phyloP scores from a whole-genome alignment of 1,139 yeast species.

The Hemisphaericaspora subhashii region DNA sequence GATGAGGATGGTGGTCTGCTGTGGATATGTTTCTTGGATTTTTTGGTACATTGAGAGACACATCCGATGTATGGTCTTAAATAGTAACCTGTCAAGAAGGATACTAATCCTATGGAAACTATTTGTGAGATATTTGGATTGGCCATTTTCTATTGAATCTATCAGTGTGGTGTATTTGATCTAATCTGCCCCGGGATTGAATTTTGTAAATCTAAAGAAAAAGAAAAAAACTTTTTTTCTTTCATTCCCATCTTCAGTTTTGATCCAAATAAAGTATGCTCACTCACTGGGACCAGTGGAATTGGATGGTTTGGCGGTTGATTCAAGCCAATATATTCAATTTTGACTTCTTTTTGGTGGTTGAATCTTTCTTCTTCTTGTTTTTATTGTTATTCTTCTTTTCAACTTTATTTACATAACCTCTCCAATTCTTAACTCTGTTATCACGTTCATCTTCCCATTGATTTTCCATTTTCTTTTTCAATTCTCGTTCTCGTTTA shows the following conservation, averaged over 20 bases:
- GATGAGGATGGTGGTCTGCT: constrained; percentile 3
- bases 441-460: constrained; percentile 68
- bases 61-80: constrained; percentile 15
- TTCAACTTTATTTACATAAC: constrained; percentile 44
- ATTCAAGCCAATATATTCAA: constrained; percentile 35
- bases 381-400: constrained; percentile 44
- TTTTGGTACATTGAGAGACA: neutral
- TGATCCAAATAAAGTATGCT: too few relatives aligned
- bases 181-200: too few relatives aligned
- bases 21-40: neutral
- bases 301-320: neutral
- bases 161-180: neutral
- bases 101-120: constrained; percentile 22
- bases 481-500: constrained; percentile 37
- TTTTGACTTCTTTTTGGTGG: constrained; percentile 25
- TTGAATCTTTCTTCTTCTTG: constrained; percentile 26
- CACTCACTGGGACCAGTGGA: too few relatives aligned
- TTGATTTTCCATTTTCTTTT: constrained; percentile 41
- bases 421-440: constrained; percentile 64
- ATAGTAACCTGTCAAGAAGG: constrained; percentile 29
- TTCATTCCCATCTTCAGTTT: too few relatives aligned
- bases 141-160: neutral
- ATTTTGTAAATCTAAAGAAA: too few relatives aligned
- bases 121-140: constrained; percentile 10
- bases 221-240: too few relatives aligned